Base-by-base conservation (phyloP, 2,329 filamentous ascomycete genomes). In the Fusarium sp. region DNA sequence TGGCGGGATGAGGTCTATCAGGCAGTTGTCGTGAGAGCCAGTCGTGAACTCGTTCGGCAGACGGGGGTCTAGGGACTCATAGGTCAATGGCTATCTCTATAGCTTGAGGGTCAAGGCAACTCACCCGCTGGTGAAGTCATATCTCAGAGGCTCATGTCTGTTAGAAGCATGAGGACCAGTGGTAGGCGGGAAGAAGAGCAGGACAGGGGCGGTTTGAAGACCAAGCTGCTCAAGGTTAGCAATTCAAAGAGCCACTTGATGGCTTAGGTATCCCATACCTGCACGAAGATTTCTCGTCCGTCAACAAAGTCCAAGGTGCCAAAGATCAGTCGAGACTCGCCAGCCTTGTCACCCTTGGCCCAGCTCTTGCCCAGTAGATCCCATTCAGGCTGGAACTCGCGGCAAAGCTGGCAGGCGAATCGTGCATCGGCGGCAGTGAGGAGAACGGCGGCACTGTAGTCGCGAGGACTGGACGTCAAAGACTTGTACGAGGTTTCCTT, bases 301-400 rank as follows among this genome's bases (percentile, higher is more conserved):
- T 97, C 90, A 40, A 86, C 80, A 78, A 99, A 99, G 80, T 99
- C 96, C 74, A 99, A 82, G 8, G 92, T 95, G 24, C 88, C 91
- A 81, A 95, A 97, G 44, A 98, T 79, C 69, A 97, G 75, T 66
- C 91, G 87, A 28, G 90, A 91, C 71, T 93, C 86, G 54, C 86
- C 91, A 62, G 88, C 84, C 83, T 91, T 93, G 80, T 97, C 92
- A 9, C 93, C 94, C 79, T 92, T 94, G 66, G 86, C 86, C 96
- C 96, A 99, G 81, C 92, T 96, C 80, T 90, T 92, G 55, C 88
- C 89, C 56, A 99, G 82, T 55, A 98, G 81, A 57, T 97, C 92
- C 92, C 94, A 99, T 81, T 99, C 96, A 2, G 95, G 92, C 79
- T 97, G 92, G 80, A 99, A 97, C 54, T 97, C 93, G 53, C 90